These are phyloP conservation scores for Cystofilobasidium capitatum DNA, from an alignment of 768 basidiomycete genomes.

Conservation along the genomic window DNA sequence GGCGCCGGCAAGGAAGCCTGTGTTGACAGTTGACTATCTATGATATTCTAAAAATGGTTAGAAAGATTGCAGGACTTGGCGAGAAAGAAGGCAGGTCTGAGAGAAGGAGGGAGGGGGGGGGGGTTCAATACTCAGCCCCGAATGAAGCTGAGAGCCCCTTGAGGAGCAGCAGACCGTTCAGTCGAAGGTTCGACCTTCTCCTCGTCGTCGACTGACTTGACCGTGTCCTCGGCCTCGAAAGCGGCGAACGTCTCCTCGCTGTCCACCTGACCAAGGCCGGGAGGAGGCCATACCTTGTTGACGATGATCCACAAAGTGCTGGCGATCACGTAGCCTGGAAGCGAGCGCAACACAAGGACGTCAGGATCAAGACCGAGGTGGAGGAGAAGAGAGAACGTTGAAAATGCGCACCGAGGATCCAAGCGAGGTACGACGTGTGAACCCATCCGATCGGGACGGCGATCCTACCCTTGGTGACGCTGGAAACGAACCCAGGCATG, in stretches of 20 bases:
- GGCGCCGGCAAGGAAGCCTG: no score
- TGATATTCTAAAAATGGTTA: no score
- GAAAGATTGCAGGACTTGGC: no score
- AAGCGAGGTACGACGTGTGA: conserved; percentile 18
- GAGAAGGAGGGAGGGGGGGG: no score
- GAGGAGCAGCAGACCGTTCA: no score
- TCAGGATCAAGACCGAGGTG: neutral
- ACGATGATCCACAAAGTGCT: conserved; percentile 27
- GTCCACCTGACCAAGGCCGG: conserved; percentile 30
- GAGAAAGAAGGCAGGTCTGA: no score
- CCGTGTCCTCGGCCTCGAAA: conserved; percentile 26
- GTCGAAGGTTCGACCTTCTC: neutral
- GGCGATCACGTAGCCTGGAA: conserved; percentile 31
- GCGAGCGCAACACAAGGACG: neutral
- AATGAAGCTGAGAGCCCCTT: no score
- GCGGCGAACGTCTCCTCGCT: conserved; percentile 32
- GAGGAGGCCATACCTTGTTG: conserved; percentile 30
- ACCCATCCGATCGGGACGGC: conserved; percentile 8
- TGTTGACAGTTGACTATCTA: no score
- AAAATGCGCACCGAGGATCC: conserved; percentile 16
- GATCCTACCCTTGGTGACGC: conserved; percentile 2
- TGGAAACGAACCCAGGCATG: conserved; percentile 15
- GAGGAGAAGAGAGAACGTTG: neutral
- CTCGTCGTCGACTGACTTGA: neutral
- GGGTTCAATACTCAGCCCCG: no score